Evolutionary conservation across 2,329 filamentous ascomycete species (phyloP), one percentile per base, ranked within the genome.

Genomic region (Monilinia aucupariae): DNA sequence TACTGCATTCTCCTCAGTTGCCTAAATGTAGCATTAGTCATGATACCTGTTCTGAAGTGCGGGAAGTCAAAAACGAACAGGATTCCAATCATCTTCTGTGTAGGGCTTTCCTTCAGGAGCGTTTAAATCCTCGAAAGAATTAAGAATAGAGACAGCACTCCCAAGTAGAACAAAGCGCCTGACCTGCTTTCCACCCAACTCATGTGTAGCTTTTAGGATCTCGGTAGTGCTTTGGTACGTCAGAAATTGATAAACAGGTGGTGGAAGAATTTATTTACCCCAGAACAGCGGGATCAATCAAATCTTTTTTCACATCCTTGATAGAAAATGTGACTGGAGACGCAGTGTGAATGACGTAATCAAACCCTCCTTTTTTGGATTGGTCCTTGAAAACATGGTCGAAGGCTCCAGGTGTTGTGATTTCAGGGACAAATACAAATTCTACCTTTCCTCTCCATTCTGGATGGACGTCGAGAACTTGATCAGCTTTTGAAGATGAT

Each of bases 171-270:
- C 69, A 30, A 74, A 65, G 20, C 68, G 64, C 41, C 68, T 69
- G 32, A 71, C 68, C 65, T 64, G 78, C 75, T 15, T 74, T 69
- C 58, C 78, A 64, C 81, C 71, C 72, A 82, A 67, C 65, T 79
- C 78, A 70, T 87, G 85, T 66, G 92, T 80, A 25, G 89, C 85
- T 67, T 86, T 82, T 45, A 90, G 86, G 62, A 94, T 84, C 37
- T 87, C 87, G 68, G 85, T 90, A 1, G 82, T 84, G 68, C 82
- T 65, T 63, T 41, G 8, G 30, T 17, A 64, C 7, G 52, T 65
- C 32, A 64, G 55, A 27, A 13, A 27, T 27, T 22, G 27, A 12
- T 27, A 20, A 13, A 58, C n/a, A 9, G 43, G 3, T 30, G 30
- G 25, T n/a, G 30, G 13, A 12, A 37, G 25, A 27, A 27, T 39